phyloP scores from a whole-genome alignment of 1,284 basidiomycete genomes.

The Cutaneotrichosporon arboriforme region DNA sequence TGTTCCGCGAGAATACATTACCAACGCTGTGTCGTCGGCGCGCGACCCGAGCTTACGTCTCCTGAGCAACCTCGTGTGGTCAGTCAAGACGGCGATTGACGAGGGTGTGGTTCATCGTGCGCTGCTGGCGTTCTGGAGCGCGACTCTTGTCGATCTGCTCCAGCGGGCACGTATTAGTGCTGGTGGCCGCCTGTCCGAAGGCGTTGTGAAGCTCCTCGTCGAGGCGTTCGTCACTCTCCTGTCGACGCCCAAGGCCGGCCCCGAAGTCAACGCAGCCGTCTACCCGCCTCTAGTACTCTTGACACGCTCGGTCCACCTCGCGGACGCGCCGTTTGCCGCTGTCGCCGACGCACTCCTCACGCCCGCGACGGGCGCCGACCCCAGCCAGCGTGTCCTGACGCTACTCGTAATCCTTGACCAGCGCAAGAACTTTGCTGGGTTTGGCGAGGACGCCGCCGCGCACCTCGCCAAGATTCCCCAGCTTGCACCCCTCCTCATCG shows the following conservation, averaged over 20 bases:
- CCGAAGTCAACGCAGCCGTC: slow-evolving; percentile 44
- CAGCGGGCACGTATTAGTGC: slow-evolving; percentile 48
- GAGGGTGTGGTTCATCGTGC: slow-evolving; percentile 60
- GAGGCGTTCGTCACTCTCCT: slow-evolving; percentile 41
- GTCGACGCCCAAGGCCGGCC: slow-evolving; percentile 26
- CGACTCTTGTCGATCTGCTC: slow-evolving; percentile 73
- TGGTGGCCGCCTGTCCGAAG: slow-evolving; percentile 29
- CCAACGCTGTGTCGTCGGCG: slow-evolving; percentile 53
- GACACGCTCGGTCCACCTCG: slow-evolving; percentile 36
- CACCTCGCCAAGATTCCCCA: slow-evolving; percentile 28
- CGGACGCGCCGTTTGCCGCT: slow-evolving; percentile 40
- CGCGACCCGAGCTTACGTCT: slow-evolving; percentile 58
- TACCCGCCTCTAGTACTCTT: slow-evolving; percentile 47
- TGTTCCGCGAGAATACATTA: slow-evolving; percentile 69
- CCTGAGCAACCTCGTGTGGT: slow-evolving; percentile 55
- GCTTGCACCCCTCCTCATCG: slow-evolving; percentile 34
- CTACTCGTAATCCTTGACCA: slow-evolving; percentile 43
- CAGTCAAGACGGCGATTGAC: slow-evolving; percentile 51
- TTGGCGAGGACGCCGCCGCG: slow-evolving; percentile 26
- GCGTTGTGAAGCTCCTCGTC: slow-evolving; percentile 44
- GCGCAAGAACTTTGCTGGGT: slow-evolving; percentile 30
- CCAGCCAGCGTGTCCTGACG: slow-evolving; percentile 42
- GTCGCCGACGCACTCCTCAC: slow-evolving; percentile 36
- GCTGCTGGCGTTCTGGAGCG: slow-evolving; percentile 77
- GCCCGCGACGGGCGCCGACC: slow-evolving; percentile 35